Base-by-base conservation (phyloP, 1,284 basidiomycete genomes). In the Hymenochaete sp. region DNA sequence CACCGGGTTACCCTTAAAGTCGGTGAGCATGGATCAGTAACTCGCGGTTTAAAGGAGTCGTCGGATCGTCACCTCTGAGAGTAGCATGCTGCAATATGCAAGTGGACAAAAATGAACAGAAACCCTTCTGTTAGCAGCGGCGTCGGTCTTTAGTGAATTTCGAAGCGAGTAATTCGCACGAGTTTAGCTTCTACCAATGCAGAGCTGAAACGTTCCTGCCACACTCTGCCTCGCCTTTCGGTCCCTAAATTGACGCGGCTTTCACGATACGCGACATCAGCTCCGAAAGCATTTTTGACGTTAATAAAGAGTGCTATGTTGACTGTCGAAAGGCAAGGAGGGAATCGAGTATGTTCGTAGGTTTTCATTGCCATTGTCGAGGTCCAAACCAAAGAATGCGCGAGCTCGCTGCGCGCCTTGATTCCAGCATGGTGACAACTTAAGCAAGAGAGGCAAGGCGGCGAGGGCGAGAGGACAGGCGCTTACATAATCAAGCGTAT, bases 21-120 rank as follows among this genome's bases (percentile, higher is more conserved):
- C 71, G 0, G 86, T 76, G 9, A 93, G 66, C 4, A 90, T 67
- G 0, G 92, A 84, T 53, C 91, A 84, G 43, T 82, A 73, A 7
- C 91, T 71, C 0, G 87, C 92, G 0, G 85, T 90, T 56, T 84
- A 76, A 5, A 95, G 66, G 59, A 93, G 90, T 42, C 79, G 55
- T 11, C 67, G 57, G 50, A 85, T 89, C 0, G 82, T 82, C 32
- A 91, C 77, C 85, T 89, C n/a, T n/a, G n/a, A n/a, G n/a, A 49
- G 13, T 6, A 38, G 24, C 35, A 28, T 24, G 9, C 9, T 1
- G 26, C 8, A 22, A 38, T 18, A 27, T 11, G 14, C 5, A 32
- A 41, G 40, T 21, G 22, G 28, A 29, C 28, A 16, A 21, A 32
- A 31, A 18, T 13, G 14, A 8, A n/a, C n/a, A n/a, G n/a, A n/a